Base-by-base conservation (phyloP, 257 asterid genomes). In the Anisodus tanguticus region DNA sequence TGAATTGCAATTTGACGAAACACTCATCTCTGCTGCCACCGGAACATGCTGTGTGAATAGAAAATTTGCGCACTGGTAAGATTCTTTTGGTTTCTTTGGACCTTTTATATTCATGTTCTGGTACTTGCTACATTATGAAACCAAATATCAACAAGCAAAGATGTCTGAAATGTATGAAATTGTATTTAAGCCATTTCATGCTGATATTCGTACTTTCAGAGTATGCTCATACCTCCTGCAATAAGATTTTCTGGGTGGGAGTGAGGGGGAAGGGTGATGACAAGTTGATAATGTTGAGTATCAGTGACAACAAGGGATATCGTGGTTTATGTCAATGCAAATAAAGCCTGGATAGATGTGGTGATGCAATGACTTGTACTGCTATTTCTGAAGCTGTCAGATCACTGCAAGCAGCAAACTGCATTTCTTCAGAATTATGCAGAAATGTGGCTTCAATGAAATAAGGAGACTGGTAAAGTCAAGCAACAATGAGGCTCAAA, bases 51-150 rank as follows among this genome's bases (percentile, higher is more conserved):
- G 94, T 22, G 51, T 87, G 12, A 95, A 91, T 86, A 90, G 99
- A 91, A 97, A 95, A 90, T 84, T 95, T 71, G 97, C 92, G 31
- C 92, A 89, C 84, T 88, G 98, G 98, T 95, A 87, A 88, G 84
- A 54, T 79, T 83, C 13, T 71, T 85, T 16, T 74, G 11, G 43
- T 22, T 81, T 58, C 67, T 31, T 63, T 47, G 81, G 47, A 57
- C 79, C 58, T 31, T 10, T 49, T n/a, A 39, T 53, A 60, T 51
- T 5, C 53, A 4, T 41, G 15, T 81, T 81, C 37, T 43, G 26
- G 26, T 62, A 16, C 81, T 74, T 51, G 22, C 59, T 74, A 22
- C 62, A 74, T 51, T 6, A 49, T 74, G 4, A 19, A 12, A 49
- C 81, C 81, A 49, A 51, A 74, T 22, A 22, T 49, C 62, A 51